Conservation (phyloP, 1,139 yeast species). For the Hansenula anomala region DNA sequence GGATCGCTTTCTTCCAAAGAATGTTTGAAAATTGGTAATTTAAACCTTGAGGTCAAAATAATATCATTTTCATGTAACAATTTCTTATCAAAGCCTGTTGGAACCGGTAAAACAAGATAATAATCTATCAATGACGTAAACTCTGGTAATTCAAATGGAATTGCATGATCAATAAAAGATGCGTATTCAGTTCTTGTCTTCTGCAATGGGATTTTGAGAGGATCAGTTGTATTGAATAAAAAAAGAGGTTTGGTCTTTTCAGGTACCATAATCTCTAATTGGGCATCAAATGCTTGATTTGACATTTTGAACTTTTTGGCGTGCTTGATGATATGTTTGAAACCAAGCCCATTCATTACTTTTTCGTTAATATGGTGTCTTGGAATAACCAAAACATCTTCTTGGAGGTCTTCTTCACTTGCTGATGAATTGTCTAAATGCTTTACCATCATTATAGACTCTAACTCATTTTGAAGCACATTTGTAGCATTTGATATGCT, state of each 20-base stretch:
- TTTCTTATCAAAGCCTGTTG: slow-evolving; percentile 10
- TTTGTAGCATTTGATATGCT: not conserved
- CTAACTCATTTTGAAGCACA: slow-evolving; percentile 3
- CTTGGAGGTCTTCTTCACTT: slow-evolving; percentile 4
- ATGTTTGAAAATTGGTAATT: slow-evolving; percentile 17
- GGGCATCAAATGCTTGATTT: slow-evolving; percentile 9
- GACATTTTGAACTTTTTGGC: slow-evolving; percentile 12
- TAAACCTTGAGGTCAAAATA: slow-evolving; percentile 21
- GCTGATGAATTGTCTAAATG: not conserved
- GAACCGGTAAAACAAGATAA: slow-evolving; percentile 31
- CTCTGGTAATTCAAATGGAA: slow-evolving; percentile 35
- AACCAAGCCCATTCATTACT: slow-evolving; percentile 14
- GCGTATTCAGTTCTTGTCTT: slow-evolving; percentile 19
- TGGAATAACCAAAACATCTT: slow-evolving; percentile 14
- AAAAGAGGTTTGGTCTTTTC: slow-evolving; percentile 30
- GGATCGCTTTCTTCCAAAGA: slow-evolving; percentile 25
- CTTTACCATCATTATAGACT: slow-evolving; percentile 2
- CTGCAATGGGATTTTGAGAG: slow-evolving; percentile 16
- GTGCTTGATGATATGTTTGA: slow-evolving; percentile 11
- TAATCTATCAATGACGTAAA: slow-evolving; percentile 29
- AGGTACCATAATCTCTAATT: slow-evolving; percentile 25
- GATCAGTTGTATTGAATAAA: slow-evolving; percentile 30
- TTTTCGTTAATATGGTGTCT: slow-evolving; percentile 14
- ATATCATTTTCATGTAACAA: slow-evolving; percentile 12
- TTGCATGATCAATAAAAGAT: slow-evolving; percentile 24